phyloP scores from a whole-genome alignment of 495 filamentous ascomycete species.

The Paragyromitra xinjiangensis region DNA sequence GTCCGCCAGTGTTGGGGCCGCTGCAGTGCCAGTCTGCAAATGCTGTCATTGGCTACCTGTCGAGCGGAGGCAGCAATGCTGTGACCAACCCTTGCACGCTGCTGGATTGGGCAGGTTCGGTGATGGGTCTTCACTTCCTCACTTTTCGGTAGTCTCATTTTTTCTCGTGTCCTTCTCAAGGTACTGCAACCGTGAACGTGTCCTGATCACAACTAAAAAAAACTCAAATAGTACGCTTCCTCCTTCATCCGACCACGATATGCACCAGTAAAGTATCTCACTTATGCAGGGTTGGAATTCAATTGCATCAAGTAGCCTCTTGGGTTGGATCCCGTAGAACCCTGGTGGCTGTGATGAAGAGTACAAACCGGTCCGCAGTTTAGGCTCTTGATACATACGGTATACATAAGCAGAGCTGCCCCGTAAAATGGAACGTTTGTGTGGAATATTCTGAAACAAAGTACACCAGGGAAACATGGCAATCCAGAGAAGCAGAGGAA shows the following conservation, averaged over 20 bases:
- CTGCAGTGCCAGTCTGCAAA: slow-evolving; percentile 43
- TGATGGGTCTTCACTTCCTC: slow-evolving; percentile 42
- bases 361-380: slow-evolving; percentile 33
- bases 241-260: slow-evolving; percentile 1
- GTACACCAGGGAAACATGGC: slow-evolving; percentile 28
- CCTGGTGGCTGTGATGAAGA: slow-evolving; percentile 29
- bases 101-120: slow-evolving; percentile 54
- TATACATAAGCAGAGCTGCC: slow-evolving; percentile 13
- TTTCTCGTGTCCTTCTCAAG: slow-evolving; percentile 39
- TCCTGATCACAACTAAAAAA: slow-evolving; percentile 47
- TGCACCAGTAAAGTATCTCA: slow-evolving; percentile 6
- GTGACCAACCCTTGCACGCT: slow-evolving; percentile 48
- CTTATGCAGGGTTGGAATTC: slow-evolving; percentile 30
- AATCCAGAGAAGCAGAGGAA: slow-evolving; percentile 6
- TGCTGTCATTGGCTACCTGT: slow-evolving; percentile 50
- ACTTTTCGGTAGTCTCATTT: slow-evolving; percentile 42
- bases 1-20: slow-evolving; percentile 49
- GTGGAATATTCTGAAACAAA: slow-evolving; percentile 44
- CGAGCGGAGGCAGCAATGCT: slow-evolving; percentile 33
- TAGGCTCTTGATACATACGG: slow-evolving; percentile 17
- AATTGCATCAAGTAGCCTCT: slow-evolving; percentile 39
- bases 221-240: slow-evolving; percentile 26
- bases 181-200: slow-evolving; percentile 47
- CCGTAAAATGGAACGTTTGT: slow-evolving; percentile 32
- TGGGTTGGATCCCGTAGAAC: slow-evolving; percentile 30